Evolutionary conservation across 768 basidiomycete genomes (phyloP).

Genomic region (Hortiboletus campestris): DNA sequence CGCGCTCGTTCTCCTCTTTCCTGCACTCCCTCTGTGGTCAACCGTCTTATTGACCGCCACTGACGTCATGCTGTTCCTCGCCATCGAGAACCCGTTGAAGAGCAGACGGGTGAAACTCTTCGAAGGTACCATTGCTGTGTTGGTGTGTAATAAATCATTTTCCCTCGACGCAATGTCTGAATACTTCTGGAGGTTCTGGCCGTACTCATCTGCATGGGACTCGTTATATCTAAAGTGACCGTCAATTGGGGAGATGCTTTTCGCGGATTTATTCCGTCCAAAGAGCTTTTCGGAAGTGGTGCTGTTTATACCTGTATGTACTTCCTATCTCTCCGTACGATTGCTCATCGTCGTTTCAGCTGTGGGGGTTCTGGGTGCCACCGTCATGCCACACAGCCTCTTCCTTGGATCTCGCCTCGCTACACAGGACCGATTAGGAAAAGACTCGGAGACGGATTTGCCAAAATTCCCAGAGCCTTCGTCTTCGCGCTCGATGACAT

Average conservation of each 20-base stretch:
- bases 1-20: constrained; percentile 73
- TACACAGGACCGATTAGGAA: constrained; percentile 70
- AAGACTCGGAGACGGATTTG: constrained; percentile 21
- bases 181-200: constrained; percentile 48
- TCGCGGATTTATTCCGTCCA: constrained; percentile 73
- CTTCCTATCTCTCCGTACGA: constrained; percentile 6
- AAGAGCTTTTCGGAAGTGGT: constrained; percentile 51
- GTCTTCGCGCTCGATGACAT: constrained; percentile 14
- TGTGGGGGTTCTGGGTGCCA: constrained; percentile 77
- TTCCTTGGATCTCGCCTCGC: constrained; percentile 86
- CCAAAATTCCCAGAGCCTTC: constrained; percentile 5
- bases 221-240: constrained; percentile 69
- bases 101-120: constrained; percentile 67
- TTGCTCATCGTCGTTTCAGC: constrained; percentile 37
- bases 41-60: constrained; percentile 65
- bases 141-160: constrained; percentile 43
- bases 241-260: constrained; percentile 76
- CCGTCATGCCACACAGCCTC: constrained; percentile 92
- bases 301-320: constrained; percentile 64
- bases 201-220: constrained; percentile 74
- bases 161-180: background rate
- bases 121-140: constrained; percentile 57
- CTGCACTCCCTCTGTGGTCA: constrained; percentile 64
- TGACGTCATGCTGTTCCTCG: constrained; percentile 71
- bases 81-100: constrained; percentile 66